Percentiles rank a stretch among this genome's conserved stretches.
phyloP scores from a whole-genome alignment of 2,329 filamentous ascomycete genomes.

The Sclerotinia spermophila region DNA sequence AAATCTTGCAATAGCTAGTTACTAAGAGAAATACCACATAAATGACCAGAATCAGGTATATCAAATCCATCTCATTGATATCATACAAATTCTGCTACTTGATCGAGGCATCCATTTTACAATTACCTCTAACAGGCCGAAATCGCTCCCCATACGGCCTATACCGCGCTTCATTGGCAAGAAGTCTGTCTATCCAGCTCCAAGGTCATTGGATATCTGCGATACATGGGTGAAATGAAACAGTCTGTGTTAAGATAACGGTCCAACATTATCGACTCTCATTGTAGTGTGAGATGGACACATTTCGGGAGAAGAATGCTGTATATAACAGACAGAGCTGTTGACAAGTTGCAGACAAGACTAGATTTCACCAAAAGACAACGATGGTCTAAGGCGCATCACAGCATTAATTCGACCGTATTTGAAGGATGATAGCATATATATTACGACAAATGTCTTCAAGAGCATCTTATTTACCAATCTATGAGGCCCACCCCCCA shows the following conservation, averaged over 20 bases:
- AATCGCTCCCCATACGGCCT: too few species aligned
- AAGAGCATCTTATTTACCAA: not conserved
- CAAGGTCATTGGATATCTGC: not conserved
- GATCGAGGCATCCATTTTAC: too few species aligned
- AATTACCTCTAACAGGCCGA: too few species aligned
- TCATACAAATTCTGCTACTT: too few species aligned
- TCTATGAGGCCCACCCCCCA: not conserved
- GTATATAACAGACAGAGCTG: not conserved
- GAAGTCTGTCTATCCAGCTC: too few species aligned
- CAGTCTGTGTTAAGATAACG: not conserved
- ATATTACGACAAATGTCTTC: not conserved
- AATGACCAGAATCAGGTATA: too few species aligned
- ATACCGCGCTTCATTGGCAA: not conserved
- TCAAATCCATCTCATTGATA: too few species aligned
- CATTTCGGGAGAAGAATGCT: not conserved
- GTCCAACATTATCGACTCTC: not conserved
- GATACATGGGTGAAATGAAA: not conserved
- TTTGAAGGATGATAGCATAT: too few species aligned
- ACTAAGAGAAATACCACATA: too few species aligned
- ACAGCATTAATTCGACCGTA: not conserved
- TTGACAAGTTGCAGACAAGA: not conserved
- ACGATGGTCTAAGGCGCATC: not conserved
- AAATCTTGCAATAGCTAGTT: not conserved
- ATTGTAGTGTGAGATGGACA: not conserved
- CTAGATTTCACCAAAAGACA: not conserved